Base-by-base conservation (phyloP, 208 protist species). In the Crithidia expoeki region DNA sequence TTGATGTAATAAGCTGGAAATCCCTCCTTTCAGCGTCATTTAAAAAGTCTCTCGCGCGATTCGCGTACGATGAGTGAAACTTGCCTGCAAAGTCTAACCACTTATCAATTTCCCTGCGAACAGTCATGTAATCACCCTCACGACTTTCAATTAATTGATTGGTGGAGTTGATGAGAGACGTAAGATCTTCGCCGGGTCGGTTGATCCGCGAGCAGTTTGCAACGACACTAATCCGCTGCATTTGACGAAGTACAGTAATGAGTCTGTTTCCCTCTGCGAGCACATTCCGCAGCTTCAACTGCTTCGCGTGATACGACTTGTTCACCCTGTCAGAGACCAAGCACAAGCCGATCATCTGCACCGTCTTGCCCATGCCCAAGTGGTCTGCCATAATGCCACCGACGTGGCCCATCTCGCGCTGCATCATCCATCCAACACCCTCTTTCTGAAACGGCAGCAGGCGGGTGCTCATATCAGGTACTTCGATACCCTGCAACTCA, bases 301-400 rank as follows among this genome's bases (percentile, higher is more conserved):
- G 71, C 16, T 65, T 78, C 17, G 71, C 40, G 25, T 62, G 19
- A 0, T 86, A n/a, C 12, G 71, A 44, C 61, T 82, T 80, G 51
- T 86, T 86, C 2, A 86, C 77, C 14, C 58, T 71, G 46, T 93
- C 81, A 10, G 92, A 93, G 3, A 87, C 77, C 5, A 96, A 63
- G 68, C 89, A 96, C 40, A 97, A 59, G 1, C 85, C 93, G 59
- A 97, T 95, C 90, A 97, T 97, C 58, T 97, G 93, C 34, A 97
- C 77, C 3, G 93, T 97, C 72, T 97, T 97, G 1, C 93, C 93
- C 88, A 97, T 94, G 12, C 93, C 93, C 16, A 97, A 74, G 57
- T 97, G 93, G 55, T 97, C 93, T 0, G 93, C 90, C 90, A 97
- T 95, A 34, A 97, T 95, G 21, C 93, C 93, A 12, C 93, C 93